Percentiles rank a stretch among this genome's conserved stretches.
Conservation (phyloP, 2,329 filamentous ascomycete species). For the Magnaporthiopsis rhizophila region DNA sequence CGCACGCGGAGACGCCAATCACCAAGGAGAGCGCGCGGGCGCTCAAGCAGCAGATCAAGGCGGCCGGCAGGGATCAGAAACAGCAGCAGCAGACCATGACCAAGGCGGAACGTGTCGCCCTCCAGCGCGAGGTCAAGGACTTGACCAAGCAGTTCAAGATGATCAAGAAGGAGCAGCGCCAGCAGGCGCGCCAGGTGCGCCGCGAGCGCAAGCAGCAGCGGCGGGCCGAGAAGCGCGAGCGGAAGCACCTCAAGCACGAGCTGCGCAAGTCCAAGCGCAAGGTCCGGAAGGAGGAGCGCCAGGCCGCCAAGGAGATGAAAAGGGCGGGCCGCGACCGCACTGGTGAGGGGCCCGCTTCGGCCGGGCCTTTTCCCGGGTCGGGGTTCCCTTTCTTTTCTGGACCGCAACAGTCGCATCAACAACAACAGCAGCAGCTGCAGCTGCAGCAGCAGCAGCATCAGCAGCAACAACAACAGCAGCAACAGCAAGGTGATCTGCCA, state of each 20-base stretch:
- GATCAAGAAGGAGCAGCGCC: conserved; percentile 28
- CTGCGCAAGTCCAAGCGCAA: conserved; percentile 11
- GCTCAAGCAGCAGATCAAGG: conserved; percentile 31
- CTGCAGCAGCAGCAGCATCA: neutral
- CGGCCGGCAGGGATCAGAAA: neutral
- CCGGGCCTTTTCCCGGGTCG: neutral
- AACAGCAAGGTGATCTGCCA: neutral
- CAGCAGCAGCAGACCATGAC: conserved; percentile 1
- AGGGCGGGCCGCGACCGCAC: conserved; percentile 6
- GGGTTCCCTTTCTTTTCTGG: neutral
- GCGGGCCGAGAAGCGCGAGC: conserved; percentile 20
- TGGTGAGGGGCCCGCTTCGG: neutral
- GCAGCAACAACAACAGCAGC: neutral
- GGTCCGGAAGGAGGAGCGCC: neutral
- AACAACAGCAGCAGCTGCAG: neutral
- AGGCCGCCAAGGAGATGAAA: conserved; percentile 13
- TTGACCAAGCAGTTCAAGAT: conserved; percentile 36
- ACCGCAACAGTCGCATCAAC: neutral
- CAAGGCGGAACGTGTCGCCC: conserved; percentile 23
- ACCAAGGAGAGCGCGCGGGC: conserved; percentile 35
- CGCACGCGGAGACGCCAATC: conserved; percentile 39
- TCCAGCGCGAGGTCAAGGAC: conserved; percentile 36
- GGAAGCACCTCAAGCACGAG: conserved; percentile 22
- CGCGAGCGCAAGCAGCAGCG: conserved; percentile 24
- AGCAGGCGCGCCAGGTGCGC: conserved; percentile 22